These are phyloP conservation scores for Penicillium ochrochloron DNA, from an alignment of 495 filamentous ascomycete genomes.

Conservation along the genomic window DNA sequence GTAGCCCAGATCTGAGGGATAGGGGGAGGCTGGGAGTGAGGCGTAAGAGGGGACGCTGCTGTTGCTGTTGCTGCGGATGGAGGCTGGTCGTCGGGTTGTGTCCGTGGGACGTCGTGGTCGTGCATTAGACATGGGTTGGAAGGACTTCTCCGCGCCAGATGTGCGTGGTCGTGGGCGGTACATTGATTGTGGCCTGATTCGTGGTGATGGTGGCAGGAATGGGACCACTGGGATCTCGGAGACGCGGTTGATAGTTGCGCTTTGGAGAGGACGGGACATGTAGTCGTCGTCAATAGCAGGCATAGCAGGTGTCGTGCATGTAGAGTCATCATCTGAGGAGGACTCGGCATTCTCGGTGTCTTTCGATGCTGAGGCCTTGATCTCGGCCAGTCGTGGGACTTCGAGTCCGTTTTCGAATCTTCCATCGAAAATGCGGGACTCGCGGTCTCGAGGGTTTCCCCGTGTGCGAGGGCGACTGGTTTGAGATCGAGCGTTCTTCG, in stretches of 20 bases:
- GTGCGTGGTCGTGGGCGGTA: constrained; percentile 33
- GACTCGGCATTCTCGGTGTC: constrained; percentile 3
- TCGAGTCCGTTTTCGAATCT: constrained; percentile 23
- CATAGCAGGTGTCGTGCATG: constrained; percentile 10
- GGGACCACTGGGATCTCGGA: constrained; percentile 36
- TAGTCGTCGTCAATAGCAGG: constrained; percentile 11
- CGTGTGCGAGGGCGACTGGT: constrained; percentile 22
- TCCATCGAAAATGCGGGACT: constrained; percentile 19
- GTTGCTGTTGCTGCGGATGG: constrained; percentile 39
- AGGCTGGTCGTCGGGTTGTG: constrained; percentile 29
- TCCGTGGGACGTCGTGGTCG: constrained; percentile 28
- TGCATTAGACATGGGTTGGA: constrained; percentile 15
- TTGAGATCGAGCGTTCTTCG: constrained; percentile 22
- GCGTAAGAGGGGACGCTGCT: constrained; percentile 32
- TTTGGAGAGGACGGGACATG: constrained; percentile 7
- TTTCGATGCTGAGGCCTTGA: constrained; percentile 10
- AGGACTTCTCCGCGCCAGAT: constrained; percentile 30
- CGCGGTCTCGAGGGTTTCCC: constrained; percentile 27
- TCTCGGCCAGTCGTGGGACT: constrained; percentile 18
- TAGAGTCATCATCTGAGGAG: constrained; percentile 11
- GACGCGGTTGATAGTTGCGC: constrained; percentile 29
- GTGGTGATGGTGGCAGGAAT: constrained; percentile 29
- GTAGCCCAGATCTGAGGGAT: constrained; percentile 22
- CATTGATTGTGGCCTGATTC: constrained; percentile 12
- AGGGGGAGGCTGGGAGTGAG: constrained; percentile 26